Percentiles rank a stretch among this genome's conserved stretches.
phyloP scores from a whole-genome alignment of 805 yeast genomes.

The Saccharomyces paradoxus region DNA sequence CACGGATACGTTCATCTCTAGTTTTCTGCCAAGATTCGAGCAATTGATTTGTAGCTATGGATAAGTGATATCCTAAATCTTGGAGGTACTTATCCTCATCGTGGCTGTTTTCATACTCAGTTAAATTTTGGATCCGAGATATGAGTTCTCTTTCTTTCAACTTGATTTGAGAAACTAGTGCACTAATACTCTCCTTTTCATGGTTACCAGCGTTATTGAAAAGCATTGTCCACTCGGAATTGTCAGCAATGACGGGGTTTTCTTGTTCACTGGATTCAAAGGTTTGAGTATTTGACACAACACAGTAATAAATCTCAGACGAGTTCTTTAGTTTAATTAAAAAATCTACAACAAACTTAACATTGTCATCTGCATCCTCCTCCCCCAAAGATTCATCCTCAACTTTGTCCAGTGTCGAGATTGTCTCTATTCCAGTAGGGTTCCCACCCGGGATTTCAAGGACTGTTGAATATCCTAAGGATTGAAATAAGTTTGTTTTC shows the following conservation, averaged over 20 bases:
- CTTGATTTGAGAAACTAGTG: neutral
- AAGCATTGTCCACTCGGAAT: neutral
- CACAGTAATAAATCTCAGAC: neutral
- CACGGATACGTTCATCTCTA: neutral
- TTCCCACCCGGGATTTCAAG: constrained; percentile 9
- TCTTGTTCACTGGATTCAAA: neutral
- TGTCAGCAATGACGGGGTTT: neutral
- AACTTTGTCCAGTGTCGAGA: neutral
- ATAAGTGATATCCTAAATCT: constrained; percentile 22
- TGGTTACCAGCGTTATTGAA: neutral
- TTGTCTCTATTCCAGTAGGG: constrained; percentile 7
- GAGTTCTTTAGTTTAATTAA: neutral
- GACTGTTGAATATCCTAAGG: constrained; percentile 11
- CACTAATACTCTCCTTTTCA: neutral
- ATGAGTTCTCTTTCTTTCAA: neutral
- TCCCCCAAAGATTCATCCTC: neutral
- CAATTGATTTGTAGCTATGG: constrained; percentile 17
- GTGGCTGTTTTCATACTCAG: neutral
- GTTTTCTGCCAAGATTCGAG: constrained; percentile 7
- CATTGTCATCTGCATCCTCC: neutral
- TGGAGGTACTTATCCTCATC: constrained; percentile 16
- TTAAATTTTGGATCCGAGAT: neutral
- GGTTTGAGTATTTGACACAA: neutral
- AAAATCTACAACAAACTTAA: neutral
- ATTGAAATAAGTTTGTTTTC: constrained; percentile 8